Conservation (phyloP, 2,329 filamentous ascomycete genomes). For the Sporothrix protearum region DNA sequence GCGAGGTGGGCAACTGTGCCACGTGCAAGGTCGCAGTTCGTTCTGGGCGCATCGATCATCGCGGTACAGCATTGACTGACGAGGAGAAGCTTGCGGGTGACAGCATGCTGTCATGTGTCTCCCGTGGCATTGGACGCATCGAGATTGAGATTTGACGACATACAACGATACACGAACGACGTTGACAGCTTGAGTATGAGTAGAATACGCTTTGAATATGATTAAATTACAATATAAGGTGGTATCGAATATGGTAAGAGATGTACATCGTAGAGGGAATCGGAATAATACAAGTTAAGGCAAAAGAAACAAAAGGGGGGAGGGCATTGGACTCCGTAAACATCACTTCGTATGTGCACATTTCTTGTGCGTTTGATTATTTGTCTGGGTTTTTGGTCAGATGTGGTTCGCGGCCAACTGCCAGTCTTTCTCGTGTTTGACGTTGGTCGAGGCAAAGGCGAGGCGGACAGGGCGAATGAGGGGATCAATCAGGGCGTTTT, state of each 20-base stretch:
- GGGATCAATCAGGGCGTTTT: neutral
- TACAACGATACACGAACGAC: neutral
- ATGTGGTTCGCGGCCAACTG: neutral
- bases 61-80: constrained; percentile 46
- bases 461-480: neutral
- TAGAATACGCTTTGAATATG: neutral
- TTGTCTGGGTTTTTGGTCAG: neutral
- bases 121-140: constrained; percentile 49
- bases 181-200: neutral
- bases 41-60: constrained; percentile 46
- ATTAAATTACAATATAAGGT: neutral
- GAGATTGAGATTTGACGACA: constrained; percentile 44
- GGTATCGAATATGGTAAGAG: neutral
- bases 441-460: neutral
- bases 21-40: constrained; percentile 48
- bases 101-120: constrained; percentile 51
- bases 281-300: neutral
- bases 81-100: constrained; percentile 41
- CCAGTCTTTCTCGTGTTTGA: neutral
- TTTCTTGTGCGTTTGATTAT: neutral
- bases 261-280: neutral
- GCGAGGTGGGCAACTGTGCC: constrained; percentile 54
- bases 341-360: neutral
- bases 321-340: neutral
- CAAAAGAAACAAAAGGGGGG: neutral